phyloP scores from a whole-genome alignment of 805 yeast species.

The Yamadazyma laniorum region DNA sequence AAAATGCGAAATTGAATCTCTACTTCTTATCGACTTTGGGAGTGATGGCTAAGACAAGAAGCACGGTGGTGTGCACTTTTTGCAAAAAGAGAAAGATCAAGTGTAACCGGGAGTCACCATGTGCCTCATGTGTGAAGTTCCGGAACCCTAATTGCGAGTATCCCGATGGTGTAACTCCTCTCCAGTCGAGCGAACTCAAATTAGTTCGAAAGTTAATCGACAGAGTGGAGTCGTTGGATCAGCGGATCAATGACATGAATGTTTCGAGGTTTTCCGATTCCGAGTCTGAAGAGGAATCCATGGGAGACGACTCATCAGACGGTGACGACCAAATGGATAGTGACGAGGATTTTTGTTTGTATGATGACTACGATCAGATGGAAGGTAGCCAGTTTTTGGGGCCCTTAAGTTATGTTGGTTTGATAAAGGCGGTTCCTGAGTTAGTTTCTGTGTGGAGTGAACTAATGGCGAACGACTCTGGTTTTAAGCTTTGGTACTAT shows the following conservation, averaged over 20 bases:
- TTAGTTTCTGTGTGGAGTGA: background rate
- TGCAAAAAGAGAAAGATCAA: conserved; percentile 13
- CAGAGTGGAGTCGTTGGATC: conserved; percentile 6
- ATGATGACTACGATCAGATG: conserved; percentile 4
- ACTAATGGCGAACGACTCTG: background rate
- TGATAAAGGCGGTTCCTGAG: conserved; percentile 5
- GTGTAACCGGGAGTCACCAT: conserved; percentile 13
- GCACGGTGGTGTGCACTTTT: conserved; percentile 11
- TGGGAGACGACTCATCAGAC: conserved; percentile 1
- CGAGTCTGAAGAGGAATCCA: background rate
- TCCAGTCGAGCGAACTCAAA: conserved; percentile 4
- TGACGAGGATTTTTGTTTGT: background rate
- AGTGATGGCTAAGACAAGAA: conserved; percentile 5
- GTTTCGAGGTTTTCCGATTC: background rate
- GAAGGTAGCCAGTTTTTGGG: conserved; percentile 3
- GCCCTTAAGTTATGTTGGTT: conserved; percentile 1
- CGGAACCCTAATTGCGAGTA: conserved; percentile 6
- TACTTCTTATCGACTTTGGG: no score
- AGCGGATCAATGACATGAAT: conserved; percentile 1
- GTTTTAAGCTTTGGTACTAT: background rate
- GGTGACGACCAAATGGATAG: conserved; percentile 2
- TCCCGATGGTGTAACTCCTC: conserved; percentile 1
- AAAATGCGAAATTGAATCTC: no score
- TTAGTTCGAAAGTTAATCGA: conserved; percentile 1
- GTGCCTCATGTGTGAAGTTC: conserved; percentile 12